Conservation (phyloP, 176 grass and related monocot species). For the Ensete glaucum region DNA sequence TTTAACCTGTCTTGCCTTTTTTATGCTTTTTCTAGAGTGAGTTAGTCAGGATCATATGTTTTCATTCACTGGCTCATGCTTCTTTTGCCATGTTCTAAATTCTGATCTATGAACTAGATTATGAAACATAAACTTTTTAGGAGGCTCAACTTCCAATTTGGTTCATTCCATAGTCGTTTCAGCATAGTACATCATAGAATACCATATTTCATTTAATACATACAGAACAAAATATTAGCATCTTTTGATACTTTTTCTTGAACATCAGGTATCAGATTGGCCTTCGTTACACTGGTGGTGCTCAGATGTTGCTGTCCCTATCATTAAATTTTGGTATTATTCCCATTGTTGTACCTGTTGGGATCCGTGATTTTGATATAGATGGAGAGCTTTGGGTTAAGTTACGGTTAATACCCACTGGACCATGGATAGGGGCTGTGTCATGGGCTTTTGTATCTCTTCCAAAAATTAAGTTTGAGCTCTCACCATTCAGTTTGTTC, state of each 20-base stretch:
- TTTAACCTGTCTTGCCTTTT: no score
- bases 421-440: slow-evolving; percentile 85
- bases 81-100: no score
- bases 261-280: slow-evolving; percentile 88
- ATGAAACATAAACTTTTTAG: no score
- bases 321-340: slow-evolving; percentile 72
- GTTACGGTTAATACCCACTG: slow-evolving; percentile 72
- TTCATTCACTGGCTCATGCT: no score
- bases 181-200: no score
- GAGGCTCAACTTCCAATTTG: no score
- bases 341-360: slow-evolving; percentile 64
- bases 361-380: slow-evolving; percentile 91
- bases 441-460: slow-evolving; percentile 98
- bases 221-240: no score
- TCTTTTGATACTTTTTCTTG: background rate
- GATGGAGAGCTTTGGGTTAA: slow-evolving; percentile 98
- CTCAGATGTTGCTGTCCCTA: slow-evolving; percentile 76
- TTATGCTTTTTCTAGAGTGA: no score
- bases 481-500: slow-evolving; percentile 73
- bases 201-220: no score
- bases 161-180: no score
- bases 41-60: no score
- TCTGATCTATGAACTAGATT: no score
- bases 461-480: slow-evolving; percentile 86
- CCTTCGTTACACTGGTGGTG: slow-evolving; percentile 78